A percentile compares a stretch with the other conserved stretches of the same genome.
These are phyloP conservation scores for Avena eriantha DNA, from an alignment of 176 grass and related monocot species.

Conservation along the genomic window DNA sequence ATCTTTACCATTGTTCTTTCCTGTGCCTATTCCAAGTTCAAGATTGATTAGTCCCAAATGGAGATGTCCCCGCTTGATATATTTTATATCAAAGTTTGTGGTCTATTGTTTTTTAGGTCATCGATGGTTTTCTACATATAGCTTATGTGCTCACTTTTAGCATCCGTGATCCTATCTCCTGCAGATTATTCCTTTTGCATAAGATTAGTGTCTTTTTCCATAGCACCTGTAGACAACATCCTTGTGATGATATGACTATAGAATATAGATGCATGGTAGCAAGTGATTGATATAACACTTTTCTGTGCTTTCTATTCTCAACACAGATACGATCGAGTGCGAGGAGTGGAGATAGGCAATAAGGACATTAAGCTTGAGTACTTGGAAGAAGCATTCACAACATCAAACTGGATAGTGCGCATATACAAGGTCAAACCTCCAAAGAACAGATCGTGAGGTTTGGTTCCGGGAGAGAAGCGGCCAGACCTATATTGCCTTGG, in stretches of 20 bases:
- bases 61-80: not conserved
- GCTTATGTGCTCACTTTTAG: not conserved
- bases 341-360: conserved; percentile 98
- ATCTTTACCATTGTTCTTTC: conserved; percentile 33
- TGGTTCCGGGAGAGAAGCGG: not conserved
- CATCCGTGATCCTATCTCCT: conserved; percentile 25
- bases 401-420: conserved; percentile 96
- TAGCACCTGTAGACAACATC: not conserved
- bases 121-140: conserved; percentile 15
- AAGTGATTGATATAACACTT: not conserved
- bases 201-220: not conserved
- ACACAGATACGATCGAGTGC: conserved; percentile 85
- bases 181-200: not conserved
- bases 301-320: conserved; percentile 30
- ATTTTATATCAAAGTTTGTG: conserved; percentile 10
- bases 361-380: conserved; percentile 98
- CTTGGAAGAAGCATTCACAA: conserved; percentile 94
- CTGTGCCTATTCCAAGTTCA: conserved; percentile 36
- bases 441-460: conserved; percentile 88
- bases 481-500: not conserved
- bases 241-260: not conserved
- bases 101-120: not conserved
- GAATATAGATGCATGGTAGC: conserved; percentile 12
- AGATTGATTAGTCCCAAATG: conserved; percentile 22
- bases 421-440: conserved; percentile 99